Conservation (phyloP, 108 stramenopile genomes). For the Fragilaria radians region DNA sequence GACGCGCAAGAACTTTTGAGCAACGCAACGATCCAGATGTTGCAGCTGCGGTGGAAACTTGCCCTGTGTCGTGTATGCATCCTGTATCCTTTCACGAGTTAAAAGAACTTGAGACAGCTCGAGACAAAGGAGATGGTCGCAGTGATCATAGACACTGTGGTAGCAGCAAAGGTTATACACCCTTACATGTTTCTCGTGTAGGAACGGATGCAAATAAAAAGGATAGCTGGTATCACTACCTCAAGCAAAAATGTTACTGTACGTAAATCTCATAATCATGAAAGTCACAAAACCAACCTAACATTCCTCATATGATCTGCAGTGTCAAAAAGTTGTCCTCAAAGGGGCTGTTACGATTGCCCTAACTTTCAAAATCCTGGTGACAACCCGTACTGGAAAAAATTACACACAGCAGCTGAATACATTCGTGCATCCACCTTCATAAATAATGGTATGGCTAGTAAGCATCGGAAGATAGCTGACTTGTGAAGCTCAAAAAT, state of each 20-base stretch:
- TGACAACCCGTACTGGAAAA: slow-evolving; percentile 62
- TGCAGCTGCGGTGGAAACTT: slow-evolving; percentile 46
- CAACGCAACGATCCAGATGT: slow-evolving; percentile 56
- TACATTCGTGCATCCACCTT: slow-evolving; percentile 58
- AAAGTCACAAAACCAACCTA: neutral
- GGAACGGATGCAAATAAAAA: slow-evolving; percentile 69
- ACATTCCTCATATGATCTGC: slow-evolving; percentile 5
- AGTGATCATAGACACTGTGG: slow-evolving; percentile 51
- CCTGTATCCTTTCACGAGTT: slow-evolving; percentile 56
- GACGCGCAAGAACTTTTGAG: slow-evolving; percentile 66
- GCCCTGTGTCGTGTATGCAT: slow-evolving; percentile 83
- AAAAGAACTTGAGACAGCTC: slow-evolving; percentile 53
- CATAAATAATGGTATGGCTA: slow-evolving; percentile 53
- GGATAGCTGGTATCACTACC: slow-evolving; percentile 61
- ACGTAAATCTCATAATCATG: slow-evolving; percentile 10
- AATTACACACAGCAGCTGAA: slow-evolving; percentile 33
- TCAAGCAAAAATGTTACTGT: slow-evolving; percentile 57
- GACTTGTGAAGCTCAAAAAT: no score
- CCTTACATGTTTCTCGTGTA: slow-evolving; percentile 60
- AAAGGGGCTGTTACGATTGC: slow-evolving; percentile 76
- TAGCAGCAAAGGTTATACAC: slow-evolving; percentile 21
- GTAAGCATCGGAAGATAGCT: slow-evolving; percentile 46
- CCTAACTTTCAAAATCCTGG: slow-evolving; percentile 51
- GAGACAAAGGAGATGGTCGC: slow-evolving; percentile 45
- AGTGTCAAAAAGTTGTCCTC: slow-evolving; percentile 45